Evolutionary conservation across 345 rosid genomes (phyloP), one percentile per base, ranked within the genome.

Genomic region (Syzygium aromaticum): DNA sequence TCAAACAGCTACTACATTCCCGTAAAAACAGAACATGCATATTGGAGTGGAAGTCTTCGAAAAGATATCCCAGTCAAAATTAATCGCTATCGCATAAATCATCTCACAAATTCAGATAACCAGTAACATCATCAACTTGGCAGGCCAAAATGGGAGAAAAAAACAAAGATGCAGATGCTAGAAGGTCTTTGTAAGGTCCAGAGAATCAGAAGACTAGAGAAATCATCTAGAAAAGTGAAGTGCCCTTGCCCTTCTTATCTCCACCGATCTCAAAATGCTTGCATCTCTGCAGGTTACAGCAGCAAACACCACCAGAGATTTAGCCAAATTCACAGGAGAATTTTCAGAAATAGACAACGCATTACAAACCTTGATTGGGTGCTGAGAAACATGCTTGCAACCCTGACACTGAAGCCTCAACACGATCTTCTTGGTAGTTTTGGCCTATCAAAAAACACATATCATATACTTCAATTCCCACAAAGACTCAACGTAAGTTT

Each of bases 371-470:
- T 87, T 87, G 86, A 87, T 87, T 27, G 89, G 89, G 52, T 87
- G 89, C 83, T 87, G 89, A 82, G 89, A 87, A 12, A 87, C 89
- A 40, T 87, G 89, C 22, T 87, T 87, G 89, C 89, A 87, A 46
- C 86, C 86, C 84, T 87, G 89, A 86, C 89, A 87, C 77, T 87
- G 89, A 84, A 87, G 89, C 86, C 89, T 87, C 84, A 87, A 78
- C 89, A 87, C 89, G 38, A 87, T 87, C 89, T 87, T 87, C 89
- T 87, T 87, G 80, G 89, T 87, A 56, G 89, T 87, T 84, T 87
- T 87, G 13, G 89, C 89, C 89, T 84, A 54, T 23, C 63, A 43
- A 15, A 4, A 21, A 54, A 73, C 30, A 67, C 49, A 53, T 21
- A 53, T 21, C 82, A 38, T 33, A 73, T 30, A 33, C 46, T 67